These are phyloP conservation scores for Monilinia laxa DNA, from an alignment of 2,329 filamentous ascomycete species.

Conservation along the genomic window DNA sequence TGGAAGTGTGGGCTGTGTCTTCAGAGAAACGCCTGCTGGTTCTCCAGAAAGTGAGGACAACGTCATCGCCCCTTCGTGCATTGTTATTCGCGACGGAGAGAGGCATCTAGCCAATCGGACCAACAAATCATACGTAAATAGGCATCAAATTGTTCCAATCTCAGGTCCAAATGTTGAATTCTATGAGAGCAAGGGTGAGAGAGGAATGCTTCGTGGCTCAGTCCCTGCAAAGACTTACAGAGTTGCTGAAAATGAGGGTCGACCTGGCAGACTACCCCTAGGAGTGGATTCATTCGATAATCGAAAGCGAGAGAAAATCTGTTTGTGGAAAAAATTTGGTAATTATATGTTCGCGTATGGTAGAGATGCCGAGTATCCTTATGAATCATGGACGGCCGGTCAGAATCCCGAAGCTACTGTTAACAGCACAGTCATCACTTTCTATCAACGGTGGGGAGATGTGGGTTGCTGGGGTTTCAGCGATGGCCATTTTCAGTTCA, in stretches of 20 bases:
- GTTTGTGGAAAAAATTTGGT: constrained; percentile 71
- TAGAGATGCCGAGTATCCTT: constrained; percentile 61
- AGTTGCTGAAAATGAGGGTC: constrained; percentile 56
- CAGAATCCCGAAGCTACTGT: constrained; percentile 7
- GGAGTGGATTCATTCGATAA: constrained; percentile 66
- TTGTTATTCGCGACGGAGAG: constrained; percentile 70
- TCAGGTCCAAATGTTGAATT: constrained; percentile 63
- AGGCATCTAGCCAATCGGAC: constrained; percentile 64
- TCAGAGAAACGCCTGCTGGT: constrained; percentile 51
- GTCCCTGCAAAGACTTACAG: constrained; percentile 64
- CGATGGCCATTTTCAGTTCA: constrained; percentile 80
- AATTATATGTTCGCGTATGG: constrained; percentile 75
- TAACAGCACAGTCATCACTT: constrained; percentile 63
- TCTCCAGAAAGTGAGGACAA: constrained; percentile 49
- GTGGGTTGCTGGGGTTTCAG: constrained; percentile 80
- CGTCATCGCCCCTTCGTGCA: constrained; percentile 65
- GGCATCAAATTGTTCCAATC: constrained; percentile 64
- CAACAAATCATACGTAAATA: constrained; percentile 55
- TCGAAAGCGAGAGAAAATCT: constrained; percentile 63
- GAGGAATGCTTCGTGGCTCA: constrained; percentile 61
- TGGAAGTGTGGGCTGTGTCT: constrained; percentile 73
- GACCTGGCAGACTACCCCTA: constrained; percentile 59
- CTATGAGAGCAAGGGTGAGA: constrained; percentile 68
- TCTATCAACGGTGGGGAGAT: constrained; percentile 78
- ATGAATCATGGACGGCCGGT: constrained; percentile 47